Evolutionary conservation across 768 basidiomycete genomes (phyloP), one percentile per base, ranked within the genome.

Genomic region (Kwoniella sp.): DNA sequence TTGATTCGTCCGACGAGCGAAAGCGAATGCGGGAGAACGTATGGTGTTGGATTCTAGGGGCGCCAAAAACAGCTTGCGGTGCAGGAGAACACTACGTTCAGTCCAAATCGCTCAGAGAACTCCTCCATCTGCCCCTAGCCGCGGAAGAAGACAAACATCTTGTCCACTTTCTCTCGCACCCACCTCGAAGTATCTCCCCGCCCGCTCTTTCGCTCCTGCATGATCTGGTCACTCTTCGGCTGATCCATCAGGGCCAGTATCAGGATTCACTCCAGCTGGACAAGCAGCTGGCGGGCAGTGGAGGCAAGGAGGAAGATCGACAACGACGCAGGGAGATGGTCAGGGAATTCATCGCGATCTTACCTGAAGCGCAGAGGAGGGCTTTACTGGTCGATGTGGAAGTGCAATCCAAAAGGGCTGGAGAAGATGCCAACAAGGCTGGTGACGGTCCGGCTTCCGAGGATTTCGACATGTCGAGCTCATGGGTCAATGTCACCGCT

Each of bases 211-310:
- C 70, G 23, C 47, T 75, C 7, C 31, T 78, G 34, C 73, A 73
- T 55, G 76, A 78, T 47, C 54, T 78, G 20, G 69, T 78, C 38
- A 78, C 76, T 1, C 68, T 78, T 8, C 66, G 76, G 25, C 55
- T 78, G 20, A 72, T 78, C 9, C 76, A 78, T 63, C 69, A 72
- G 54, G 76, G 76, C 8, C 72, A 72, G 55, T 78, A 78, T 65
- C 61, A 66, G 30, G 74, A 75, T 30, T 65, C 69, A 9, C 52
- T 78, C 2, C 69, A 73, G 53, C 59, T 78, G 23, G 76, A 78
- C 26, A 68, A 69, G 56, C 72, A 78, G 20, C 41, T 73, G 0
- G 72, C 74, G 5, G 74, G 72, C 25, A 67, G 57, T 17, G 72
- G 61, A 26, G 73, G 74, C 1, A 67, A 60, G n/a, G 72, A 75